Conservation (phyloP, 139 green algal genomes). For the Chlamydomonas sphaeroides region DNA sequence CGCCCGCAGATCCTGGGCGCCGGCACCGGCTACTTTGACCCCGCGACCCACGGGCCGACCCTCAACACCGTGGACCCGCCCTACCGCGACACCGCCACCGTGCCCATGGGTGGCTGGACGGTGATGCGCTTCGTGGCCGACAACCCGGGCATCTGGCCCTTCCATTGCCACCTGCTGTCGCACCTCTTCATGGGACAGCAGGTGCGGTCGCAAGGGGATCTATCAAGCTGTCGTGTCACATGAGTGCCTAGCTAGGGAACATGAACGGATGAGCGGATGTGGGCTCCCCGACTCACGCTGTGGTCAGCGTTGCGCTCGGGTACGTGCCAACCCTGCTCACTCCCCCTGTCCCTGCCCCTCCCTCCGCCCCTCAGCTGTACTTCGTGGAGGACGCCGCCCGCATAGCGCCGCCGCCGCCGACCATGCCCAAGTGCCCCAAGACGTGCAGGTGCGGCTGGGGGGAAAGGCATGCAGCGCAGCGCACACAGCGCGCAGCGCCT, state of each 20-base stretch:
- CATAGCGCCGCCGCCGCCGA: conserved; percentile 1
- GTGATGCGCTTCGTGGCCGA: conserved; percentile 38
- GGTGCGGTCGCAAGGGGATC: background rate
- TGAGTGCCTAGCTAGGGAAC: background rate
- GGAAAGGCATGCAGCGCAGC: too few species aligned
- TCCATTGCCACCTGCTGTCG: conserved; percentile 74
- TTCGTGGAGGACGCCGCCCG: conserved; percentile 36
- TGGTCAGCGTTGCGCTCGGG: background rate
- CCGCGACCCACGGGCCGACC: background rate
- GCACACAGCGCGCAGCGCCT: too few species aligned
- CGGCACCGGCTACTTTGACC: conserved; percentile 35
- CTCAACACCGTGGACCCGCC: conserved; percentile 51
- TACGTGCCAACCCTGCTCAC: background rate
- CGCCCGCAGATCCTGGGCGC: conserved; percentile 69
- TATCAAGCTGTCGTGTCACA: background rate
- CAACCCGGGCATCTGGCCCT: conserved; percentile 45
- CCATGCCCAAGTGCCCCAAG: conserved; percentile 32
- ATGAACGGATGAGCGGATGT: background rate
- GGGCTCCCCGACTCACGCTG: background rate
- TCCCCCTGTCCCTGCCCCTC: background rate
- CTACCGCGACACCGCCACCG: conserved; percentile 51
- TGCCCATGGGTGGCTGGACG: conserved; percentile 38
- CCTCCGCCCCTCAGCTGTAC: conserved; percentile 2
- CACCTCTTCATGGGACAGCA: conserved; percentile 73
- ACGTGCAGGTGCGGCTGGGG: conserved; percentile 19